Conservation (phyloP, 2,329 filamentous ascomycete genomes). For the Aspergillus sp. region DNA sequence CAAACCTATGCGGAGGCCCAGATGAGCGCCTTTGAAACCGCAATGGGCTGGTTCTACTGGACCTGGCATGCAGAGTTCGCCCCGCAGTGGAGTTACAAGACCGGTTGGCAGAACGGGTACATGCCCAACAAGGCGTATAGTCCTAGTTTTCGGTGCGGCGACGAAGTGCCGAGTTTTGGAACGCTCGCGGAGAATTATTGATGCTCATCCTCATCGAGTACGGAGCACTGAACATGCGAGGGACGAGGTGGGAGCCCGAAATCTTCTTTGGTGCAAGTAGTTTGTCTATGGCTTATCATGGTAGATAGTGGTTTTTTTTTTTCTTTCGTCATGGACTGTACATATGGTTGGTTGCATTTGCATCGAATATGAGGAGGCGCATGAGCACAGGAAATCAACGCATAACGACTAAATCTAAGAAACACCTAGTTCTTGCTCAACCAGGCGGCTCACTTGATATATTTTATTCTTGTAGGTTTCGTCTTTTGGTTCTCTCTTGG, state of each 20-base stretch:
- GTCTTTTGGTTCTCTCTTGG: too few relatives aligned
- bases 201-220: slow-evolving; percentile 8
- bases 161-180: slow-evolving; percentile 50
- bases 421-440: not conserved
- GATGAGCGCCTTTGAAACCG: slow-evolving; percentile 91
- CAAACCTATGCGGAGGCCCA: slow-evolving; percentile 92
- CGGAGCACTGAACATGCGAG: too few relatives aligned
- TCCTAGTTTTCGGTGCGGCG: slow-evolving; percentile 69
- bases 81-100: slow-evolving; percentile 76
- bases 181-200: slow-evolving; percentile 51
- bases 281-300: not conserved
- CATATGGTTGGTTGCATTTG: not conserved
- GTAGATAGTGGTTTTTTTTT: not conserved
- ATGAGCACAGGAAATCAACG: not conserved
- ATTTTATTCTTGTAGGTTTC: not conserved
- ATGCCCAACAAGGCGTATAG: slow-evolving; percentile 76
- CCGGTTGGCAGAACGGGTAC: slow-evolving; percentile 73
- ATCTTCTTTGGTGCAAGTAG: not conserved
- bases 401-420: not conserved
- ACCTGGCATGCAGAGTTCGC: slow-evolving; percentile 91
- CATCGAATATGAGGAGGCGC: not conserved
- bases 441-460: not conserved
- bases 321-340: too few relatives aligned
- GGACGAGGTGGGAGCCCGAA: too few relatives aligned
- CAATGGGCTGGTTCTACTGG: slow-evolving; percentile 99